Evolutionary conservation across 371 early-diverging fungal genomes (phyloP).

Genomic region (Nematocida sp.): DNA sequence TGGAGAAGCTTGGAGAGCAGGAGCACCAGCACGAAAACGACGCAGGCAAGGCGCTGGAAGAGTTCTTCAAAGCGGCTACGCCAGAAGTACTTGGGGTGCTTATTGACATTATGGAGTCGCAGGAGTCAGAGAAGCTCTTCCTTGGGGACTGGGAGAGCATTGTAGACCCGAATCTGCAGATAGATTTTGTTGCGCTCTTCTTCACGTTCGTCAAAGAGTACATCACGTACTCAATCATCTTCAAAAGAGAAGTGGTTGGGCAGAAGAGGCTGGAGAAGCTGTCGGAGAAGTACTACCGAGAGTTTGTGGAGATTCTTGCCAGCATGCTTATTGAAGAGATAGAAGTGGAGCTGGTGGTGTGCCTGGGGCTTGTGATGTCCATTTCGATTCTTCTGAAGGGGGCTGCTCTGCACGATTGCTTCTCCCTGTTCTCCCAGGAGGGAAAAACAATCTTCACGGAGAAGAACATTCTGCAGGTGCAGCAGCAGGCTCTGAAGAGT

Average conservation of each 20-base stretch:
- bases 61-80: conserved; percentile 2
- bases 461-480: conserved; percentile 30
- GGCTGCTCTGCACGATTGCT: conserved; percentile 21
- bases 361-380: conserved; percentile 25
- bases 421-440: conserved; percentile 40
- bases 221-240: not conserved
- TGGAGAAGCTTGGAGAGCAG: conserved; percentile 9
- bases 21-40: not conserved
- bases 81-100: not conserved
- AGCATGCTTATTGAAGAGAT: conserved; percentile 23
- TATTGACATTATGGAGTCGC: not conserved
- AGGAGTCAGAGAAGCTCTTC: conserved; percentile 15
- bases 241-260: not conserved
- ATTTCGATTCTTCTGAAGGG: conserved; percentile 24
- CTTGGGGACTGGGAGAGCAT: conserved; percentile 36
- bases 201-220: conserved; percentile 16
- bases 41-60: not conserved
- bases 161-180: conserved; percentile 23
- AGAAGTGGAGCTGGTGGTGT: conserved; percentile 35
- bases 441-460: conserved; percentile 20
- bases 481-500: not conserved
- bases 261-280: not conserved
- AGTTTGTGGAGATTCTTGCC: conserved; percentile 13
- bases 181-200: conserved; percentile 33
- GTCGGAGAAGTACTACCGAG: conserved; percentile 3